Evolutionary conservation across 768 basidiomycete species (phyloP).

Genomic region (Lactarius trivialis): DNA sequence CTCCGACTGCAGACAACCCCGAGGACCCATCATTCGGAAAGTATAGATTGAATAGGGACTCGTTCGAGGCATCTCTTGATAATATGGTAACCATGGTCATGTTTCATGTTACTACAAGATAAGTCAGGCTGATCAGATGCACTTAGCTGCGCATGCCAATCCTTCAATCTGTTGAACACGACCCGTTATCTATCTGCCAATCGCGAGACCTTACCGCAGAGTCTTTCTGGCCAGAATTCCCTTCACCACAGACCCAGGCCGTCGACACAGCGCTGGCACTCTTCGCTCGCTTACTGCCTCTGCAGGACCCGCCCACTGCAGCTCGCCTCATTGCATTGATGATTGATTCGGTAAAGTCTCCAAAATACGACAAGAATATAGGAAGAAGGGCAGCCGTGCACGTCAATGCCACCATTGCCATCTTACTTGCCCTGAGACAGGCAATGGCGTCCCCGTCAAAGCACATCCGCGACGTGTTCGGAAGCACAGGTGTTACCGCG

Average conservation of each 20-base stretch:
- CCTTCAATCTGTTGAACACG: conserved; percentile 80
- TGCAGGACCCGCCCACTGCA: conserved; percentile 62
- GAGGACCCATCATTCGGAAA: conserved; percentile 32
- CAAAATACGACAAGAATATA: conserved; percentile 79
- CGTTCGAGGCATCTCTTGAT: conserved; percentile 75
- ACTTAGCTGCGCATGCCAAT: conserved; percentile 67
- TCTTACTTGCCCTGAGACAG: conserved; percentile 61
- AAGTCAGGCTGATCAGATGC: not conserved
- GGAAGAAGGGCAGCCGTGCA: conserved; percentile 81
- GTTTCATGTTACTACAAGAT: not conserved
- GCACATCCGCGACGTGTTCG: conserved; percentile 60
- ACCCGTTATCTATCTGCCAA: conserved; percentile 66
- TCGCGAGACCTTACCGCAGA: conserved; percentile 33
- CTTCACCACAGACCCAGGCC: conserved; percentile 73
- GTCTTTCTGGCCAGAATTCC: conserved; percentile 52
- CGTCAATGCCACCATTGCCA: conserved; percentile 71
- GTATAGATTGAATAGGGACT: conserved; percentile 65
- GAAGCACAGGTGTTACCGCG: conserved; percentile 53
- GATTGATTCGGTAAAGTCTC: conserved; percentile 59
- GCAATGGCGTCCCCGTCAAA: conserved; percentile 47
- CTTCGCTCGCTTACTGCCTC: conserved; percentile 70
- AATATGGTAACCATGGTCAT: conserved; percentile 48
- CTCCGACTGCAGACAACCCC: conserved; percentile 27
- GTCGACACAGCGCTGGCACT: conserved; percentile 87
- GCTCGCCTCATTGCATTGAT: conserved; percentile 51